A percentile compares a stretch with the other conserved stretches of the same genome.
Evolutionary conservation across 805 yeast genomes (phyloP).

Genomic region (Ogataea chonburiensis): DNA sequence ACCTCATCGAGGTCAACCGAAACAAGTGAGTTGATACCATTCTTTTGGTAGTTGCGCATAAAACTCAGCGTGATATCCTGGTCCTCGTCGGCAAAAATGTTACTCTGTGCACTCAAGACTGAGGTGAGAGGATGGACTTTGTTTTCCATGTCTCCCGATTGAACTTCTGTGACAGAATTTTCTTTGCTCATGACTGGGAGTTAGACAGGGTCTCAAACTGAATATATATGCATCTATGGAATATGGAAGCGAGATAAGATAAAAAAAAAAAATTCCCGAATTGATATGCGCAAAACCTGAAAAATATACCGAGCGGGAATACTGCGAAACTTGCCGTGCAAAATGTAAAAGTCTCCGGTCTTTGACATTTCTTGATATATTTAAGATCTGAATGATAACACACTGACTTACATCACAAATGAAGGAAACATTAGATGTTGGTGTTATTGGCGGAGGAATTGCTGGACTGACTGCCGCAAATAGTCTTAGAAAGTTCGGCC

Average conservation of each 20-base stretch:
- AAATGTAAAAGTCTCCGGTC: constrained; percentile 2
- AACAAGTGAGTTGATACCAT: not conserved
- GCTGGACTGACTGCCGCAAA: constrained; percentile 31
- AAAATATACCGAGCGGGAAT: no score
- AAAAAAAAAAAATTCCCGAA: no score
- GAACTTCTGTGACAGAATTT: constrained; percentile 1
- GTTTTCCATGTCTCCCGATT: constrained; percentile 1
- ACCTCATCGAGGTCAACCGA: constrained; percentile 11
- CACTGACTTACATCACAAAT: constrained; percentile 11
- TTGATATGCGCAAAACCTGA: constrained; percentile 1
- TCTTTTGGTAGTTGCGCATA: constrained; percentile 12
- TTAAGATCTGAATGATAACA: no score
- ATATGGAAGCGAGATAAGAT: no score
- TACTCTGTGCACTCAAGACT: constrained; percentile 13
- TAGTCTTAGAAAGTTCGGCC: constrained; percentile 29
- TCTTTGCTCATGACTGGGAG: no score
- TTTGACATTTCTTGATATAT: not conserved
- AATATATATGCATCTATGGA: no score
- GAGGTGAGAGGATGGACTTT: constrained; percentile 3
- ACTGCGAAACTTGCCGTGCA: not conserved
- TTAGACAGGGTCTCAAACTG: no score
- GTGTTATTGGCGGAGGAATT: constrained; percentile 31
- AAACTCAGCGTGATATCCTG: constrained; percentile 16
- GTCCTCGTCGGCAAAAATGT: constrained; percentile 14
- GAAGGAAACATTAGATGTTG: constrained; percentile 17